Evolutionary conservation across 2,329 filamentous ascomycete species (phyloP), one percentile per base, ranked within the genome.

Genomic region (Calonectria pteridis): DNA sequence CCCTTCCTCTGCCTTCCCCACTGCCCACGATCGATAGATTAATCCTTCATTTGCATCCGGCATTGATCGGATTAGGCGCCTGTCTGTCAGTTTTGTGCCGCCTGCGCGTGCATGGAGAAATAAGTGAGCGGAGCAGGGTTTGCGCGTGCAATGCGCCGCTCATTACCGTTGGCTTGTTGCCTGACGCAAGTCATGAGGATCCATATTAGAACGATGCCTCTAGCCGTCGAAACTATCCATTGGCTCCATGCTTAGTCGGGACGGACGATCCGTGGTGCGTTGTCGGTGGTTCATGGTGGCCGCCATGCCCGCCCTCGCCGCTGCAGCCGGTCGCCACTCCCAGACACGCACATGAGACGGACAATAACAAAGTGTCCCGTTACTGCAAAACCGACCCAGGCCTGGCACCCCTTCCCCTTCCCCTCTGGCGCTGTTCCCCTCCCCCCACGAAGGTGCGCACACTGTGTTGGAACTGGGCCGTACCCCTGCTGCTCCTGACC

Each of bases 281-380:
- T 72, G 65, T 55, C 37, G 65, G 58, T 72, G 70, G 70, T 72
- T 72, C 46, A 72, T 72, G 70, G 70, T 72, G 70, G 58, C 65
- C 70, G 58, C 70, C 70, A 68, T 72, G 65, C 55, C 53, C 70
- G 64, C 64, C 69, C 51, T 46, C 62, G 63, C 63, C 63, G 69
- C 69, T 50, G 63, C 37, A 51, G 69, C 63, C 63, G 63, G 69
- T 49, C 50, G 31, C 40, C 29, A 66, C 51, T 43, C 33, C 53
- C 33, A 64, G 53, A 53, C 69, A 29, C 67, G 37, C 51, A 33
- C 53, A 46, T 46, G 50, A 63, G 28, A 70, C 49, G 31, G 29
- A 62, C 62, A 71, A 59, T 66, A 63, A 58, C 69, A 66, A 58
- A 29, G 50, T 40, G 29, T 40, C 49, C 66, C 31, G 35, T 35